Evolutionary conservation across 352 stramenopile species (phyloP).

Genomic region (Blastocystis sp.): DNA sequence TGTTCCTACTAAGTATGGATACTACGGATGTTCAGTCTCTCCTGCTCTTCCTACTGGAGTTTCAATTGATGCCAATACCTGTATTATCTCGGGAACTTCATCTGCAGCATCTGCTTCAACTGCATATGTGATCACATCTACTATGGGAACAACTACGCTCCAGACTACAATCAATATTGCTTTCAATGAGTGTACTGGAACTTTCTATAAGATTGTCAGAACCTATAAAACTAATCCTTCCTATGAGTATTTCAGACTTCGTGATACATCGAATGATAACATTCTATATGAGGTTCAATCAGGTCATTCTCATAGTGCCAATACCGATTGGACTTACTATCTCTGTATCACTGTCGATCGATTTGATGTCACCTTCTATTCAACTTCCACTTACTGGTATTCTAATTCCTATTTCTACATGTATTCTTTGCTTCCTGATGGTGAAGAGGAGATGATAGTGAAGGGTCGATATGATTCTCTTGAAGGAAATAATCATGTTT

Average conservation of each 20-base stretch:
- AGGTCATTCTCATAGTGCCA: not conserved
- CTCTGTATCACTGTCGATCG: not conserved
- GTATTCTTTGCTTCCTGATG: not conserved
- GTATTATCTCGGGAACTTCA: not conserved
- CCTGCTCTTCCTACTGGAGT: not conserved
- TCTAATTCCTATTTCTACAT: slow-evolving; percentile 14
- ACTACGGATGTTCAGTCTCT: not conserved
- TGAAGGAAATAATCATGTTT: not conserved
- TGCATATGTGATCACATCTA: not conserved
- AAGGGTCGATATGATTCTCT: not conserved
- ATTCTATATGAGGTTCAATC: not conserved
- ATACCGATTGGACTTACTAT: not conserved
- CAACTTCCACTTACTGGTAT: not conserved
- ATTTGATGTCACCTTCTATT: not conserved
- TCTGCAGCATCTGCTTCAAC: not conserved
- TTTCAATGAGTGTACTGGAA: not conserved
- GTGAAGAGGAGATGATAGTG: not conserved
- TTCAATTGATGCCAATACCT: not conserved
- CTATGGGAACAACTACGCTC: not conserved
- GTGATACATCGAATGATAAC: not conserved
- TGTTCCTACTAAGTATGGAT: not conserved
- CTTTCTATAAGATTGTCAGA: not conserved
- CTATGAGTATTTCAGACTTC: not conserved
- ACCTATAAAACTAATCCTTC: not conserved
- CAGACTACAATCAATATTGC: not conserved